phyloP scores from a whole-genome alignment of 768 basidiomycete species.

The Nidula microcarpa region DNA sequence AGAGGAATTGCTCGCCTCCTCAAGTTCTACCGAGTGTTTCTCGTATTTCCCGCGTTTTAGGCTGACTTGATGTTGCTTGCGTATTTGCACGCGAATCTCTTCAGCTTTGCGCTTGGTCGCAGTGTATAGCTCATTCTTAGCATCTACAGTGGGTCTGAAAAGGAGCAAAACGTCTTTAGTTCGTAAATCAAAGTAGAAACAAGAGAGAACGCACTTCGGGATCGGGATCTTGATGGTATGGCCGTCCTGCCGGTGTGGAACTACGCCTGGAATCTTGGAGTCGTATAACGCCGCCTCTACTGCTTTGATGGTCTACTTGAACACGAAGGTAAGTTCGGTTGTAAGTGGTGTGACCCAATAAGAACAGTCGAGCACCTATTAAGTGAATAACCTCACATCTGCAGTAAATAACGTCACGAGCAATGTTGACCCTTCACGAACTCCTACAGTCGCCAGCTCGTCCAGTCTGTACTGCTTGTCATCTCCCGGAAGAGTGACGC shows the following conservation, averaged over 20 bases:
- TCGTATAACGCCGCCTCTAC: constrained; percentile 75
- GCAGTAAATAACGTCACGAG: constrained; percentile 79
- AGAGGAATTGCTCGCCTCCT: constrained; percentile 44
- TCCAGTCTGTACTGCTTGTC: constrained; percentile 46
- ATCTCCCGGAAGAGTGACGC: constrained; percentile 46
- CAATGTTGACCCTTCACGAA: constrained; percentile 72
- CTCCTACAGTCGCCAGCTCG: constrained; percentile 77
- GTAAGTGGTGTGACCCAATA: background rate
- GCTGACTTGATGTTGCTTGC: constrained; percentile 64
- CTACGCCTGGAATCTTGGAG: constrained; percentile 68
- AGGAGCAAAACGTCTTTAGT: background rate
- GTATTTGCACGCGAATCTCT: constrained; percentile 71
- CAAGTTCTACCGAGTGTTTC: constrained; percentile 67
- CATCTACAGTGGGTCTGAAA: constrained; percentile 72
- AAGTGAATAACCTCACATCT: constrained; percentile 46
- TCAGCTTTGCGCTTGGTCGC: constrained; percentile 65
- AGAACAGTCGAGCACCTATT: background rate
- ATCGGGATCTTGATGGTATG: constrained; percentile 78
- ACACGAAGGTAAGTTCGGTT: constrained; percentile 11
- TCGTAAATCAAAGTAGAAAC: background rate
- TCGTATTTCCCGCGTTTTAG: constrained; percentile 67
- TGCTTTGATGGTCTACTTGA: constrained; percentile 66
- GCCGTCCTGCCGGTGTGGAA: constrained; percentile 67
- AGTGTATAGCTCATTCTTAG: constrained; percentile 51
- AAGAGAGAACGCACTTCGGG: constrained; percentile 53